phyloP scores from a whole-genome alignment of 1,284 basidiomycete genomes.

The Rugosomyces carneus region DNA sequence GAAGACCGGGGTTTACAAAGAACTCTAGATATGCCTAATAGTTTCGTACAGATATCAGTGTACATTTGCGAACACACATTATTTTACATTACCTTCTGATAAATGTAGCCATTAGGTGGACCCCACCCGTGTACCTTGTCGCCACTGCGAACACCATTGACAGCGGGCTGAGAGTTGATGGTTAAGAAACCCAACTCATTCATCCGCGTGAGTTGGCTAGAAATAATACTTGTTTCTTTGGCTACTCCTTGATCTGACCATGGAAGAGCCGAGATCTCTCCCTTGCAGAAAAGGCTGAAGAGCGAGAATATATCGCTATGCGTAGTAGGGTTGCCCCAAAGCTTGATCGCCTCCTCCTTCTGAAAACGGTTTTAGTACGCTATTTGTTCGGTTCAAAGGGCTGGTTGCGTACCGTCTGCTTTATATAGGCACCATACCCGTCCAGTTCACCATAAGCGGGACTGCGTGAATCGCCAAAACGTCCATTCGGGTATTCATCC shows the following conservation, averaged over 20 bases:
- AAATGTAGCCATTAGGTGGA: constrained; percentile 90
- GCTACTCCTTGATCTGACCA: constrained; percentile 94
- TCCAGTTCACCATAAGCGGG: constrained; percentile 98
- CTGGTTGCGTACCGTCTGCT: constrained; percentile 59
- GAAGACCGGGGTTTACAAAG: constrained; percentile 75
- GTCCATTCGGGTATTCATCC: constrained; percentile 99
- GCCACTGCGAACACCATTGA: constrained; percentile 85
- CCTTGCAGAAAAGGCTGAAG: constrained; percentile 78
- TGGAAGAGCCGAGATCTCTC: constrained; percentile 72
- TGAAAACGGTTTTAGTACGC: constrained; percentile 24
- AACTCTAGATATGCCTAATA: constrained; percentile 94
- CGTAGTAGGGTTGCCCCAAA: constrained; percentile 83
- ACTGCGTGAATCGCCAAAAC: constrained; percentile 94
- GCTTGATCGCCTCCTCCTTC: constrained; percentile 78
- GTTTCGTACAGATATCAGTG: constrained; percentile 5
- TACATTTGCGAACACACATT: neutral
- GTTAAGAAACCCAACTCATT: constrained; percentile 92
- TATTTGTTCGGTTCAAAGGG: constrained; percentile 1
- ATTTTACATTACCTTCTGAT: constrained; percentile 73
- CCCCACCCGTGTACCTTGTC: constrained; percentile 93
- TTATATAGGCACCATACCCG: constrained; percentile 86
- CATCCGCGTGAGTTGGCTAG: constrained; percentile 74
- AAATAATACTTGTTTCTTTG: constrained; percentile 82
- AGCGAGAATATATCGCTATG: constrained; percentile 64
- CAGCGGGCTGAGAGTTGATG: constrained; percentile 97